Conservation (phyloP, 2,329 filamentous ascomycete genomes). For the Clonostachys rosea region DNA sequence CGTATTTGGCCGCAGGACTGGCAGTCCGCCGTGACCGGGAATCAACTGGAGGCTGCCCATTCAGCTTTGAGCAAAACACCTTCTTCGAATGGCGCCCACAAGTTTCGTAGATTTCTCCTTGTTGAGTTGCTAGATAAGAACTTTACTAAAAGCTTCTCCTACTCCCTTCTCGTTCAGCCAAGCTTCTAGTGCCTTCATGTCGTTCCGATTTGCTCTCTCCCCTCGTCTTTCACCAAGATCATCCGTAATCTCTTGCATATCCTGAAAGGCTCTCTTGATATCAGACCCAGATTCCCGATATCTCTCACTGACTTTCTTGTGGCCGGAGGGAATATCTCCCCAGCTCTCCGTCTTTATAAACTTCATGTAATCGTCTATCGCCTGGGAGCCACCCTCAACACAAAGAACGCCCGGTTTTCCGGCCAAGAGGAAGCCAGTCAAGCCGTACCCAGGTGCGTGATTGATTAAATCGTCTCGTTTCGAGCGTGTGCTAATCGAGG, state of each 20-base stretch:
- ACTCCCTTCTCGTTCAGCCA: slow-evolving; percentile 40
- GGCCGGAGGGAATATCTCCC: slow-evolving; percentile 56
- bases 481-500: slow-evolving; percentile 52
- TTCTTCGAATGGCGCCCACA: too few species aligned
- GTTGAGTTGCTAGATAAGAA: slow-evolving; percentile 8
- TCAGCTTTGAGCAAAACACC: too few species aligned
- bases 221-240: slow-evolving; percentile 39
- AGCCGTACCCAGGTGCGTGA: slow-evolving; percentile 41
- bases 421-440: slow-evolving; percentile 56
- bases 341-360: slow-evolving; percentile 61
- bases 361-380: slow-evolving; percentile 55
- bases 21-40: too few species aligned
- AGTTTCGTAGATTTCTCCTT: too few species aligned
- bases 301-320: slow-evolving; percentile 58
- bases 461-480: slow-evolving; percentile 54
- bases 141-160: slow-evolving; percentile 36
- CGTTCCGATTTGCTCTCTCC: slow-evolving; percentile 41
- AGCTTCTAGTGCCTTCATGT: slow-evolving; percentile 47
- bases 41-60: too few species aligned
- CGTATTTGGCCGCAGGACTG: too few species aligned
- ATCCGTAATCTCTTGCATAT: slow-evolving; percentile 55
- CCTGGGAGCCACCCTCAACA: slow-evolving; percentile 38
- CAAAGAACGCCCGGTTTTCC: slow-evolving; percentile 54
- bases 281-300: slow-evolving; percentile 30
- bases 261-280: slow-evolving; percentile 35